phyloP scores from a whole-genome alignment of 257 asterid species.

The Forsythia suspensa region DNA sequence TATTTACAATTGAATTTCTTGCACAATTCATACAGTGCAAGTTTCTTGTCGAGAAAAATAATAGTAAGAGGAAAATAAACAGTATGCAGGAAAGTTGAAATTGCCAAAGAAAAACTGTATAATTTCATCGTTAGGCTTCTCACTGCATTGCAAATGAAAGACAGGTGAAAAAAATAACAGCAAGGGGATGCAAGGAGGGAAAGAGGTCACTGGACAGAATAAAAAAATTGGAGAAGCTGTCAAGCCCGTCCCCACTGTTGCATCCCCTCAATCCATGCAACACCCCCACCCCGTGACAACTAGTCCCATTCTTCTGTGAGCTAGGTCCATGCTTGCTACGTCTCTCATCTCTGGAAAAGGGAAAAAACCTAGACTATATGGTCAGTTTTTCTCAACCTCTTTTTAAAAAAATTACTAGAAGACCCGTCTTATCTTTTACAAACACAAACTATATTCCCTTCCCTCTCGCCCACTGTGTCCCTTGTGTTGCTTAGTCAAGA shows the following conservation, averaged over 20 bases:
- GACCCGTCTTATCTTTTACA: too few species aligned
- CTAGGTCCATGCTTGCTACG: not conserved
- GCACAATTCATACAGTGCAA: not conserved
- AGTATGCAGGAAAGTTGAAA: not conserved
- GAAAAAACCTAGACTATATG: not conserved
- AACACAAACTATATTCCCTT: not conserved
- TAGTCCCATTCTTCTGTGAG: not conserved
- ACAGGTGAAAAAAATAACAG: not conserved
- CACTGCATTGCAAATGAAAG: not conserved
- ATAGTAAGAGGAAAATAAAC: not conserved
- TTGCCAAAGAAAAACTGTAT: not conserved
- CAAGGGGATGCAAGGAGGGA: not conserved
- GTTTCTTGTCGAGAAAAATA: too few species aligned
- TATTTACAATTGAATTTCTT: not conserved
- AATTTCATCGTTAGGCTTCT: not conserved
- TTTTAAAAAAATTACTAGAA: too few species aligned
- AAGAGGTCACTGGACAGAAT: not conserved
- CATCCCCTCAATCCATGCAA: not conserved
- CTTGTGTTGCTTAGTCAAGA: not conserved
- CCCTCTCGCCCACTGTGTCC: not conserved
- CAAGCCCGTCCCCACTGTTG: not conserved
- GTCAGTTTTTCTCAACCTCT: not conserved
- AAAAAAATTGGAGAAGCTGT: not conserved
- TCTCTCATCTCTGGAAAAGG: not conserved
- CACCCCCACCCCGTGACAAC: not conserved